A percentile compares a stretch with the other conserved stretches of the same genome.
These are phyloP conservation scores for Kwoniella shivajii DNA, from an alignment of 1,284 basidiomycete genomes.

Conservation along the genomic window DNA sequence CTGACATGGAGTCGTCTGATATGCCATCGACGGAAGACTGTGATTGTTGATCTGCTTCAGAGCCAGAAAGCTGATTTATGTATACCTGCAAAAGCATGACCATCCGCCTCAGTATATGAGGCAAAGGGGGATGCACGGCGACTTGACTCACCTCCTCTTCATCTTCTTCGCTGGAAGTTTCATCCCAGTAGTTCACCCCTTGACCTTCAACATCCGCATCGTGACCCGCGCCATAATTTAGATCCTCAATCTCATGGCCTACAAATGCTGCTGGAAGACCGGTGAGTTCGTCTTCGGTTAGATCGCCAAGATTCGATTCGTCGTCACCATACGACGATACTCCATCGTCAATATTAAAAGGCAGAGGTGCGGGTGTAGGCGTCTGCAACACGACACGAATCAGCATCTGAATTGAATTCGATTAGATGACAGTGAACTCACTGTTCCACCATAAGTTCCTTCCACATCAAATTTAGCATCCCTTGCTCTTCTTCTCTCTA, in stretches of 20 bases:
- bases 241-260: constrained; percentile 51
- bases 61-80: constrained; percentile 48
- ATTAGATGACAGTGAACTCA: constrained; percentile 3
- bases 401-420: no score
- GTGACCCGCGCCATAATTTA: constrained; percentile 45
- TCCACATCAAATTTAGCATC: constrained; percentile 46
- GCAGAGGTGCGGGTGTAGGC: not conserved
- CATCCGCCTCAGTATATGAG: not conserved
- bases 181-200: constrained; percentile 12
- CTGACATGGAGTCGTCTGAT: constrained; percentile 36
- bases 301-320: constrained; percentile 41
- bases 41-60: constrained; percentile 45
- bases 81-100: constrained; percentile 23
- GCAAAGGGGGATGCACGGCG: not conserved
- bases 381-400: constrained; percentile 2
- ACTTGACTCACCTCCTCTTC: constrained; percentile 38
- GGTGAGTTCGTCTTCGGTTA: constrained; percentile 37
- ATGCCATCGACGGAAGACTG: constrained; percentile 44
- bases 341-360: constrained; percentile 33
- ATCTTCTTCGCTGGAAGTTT: constrained; percentile 31
- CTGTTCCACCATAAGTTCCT: constrained; percentile 8
- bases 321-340: constrained; percentile 50
- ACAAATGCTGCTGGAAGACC: constrained; percentile 44
- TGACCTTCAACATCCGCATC: constrained; percentile 33
- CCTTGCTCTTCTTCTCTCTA: constrained; percentile 41